Percentiles rank a stretch among this genome's conserved stretches.
phyloP scores from a whole-genome alignment of 1,284 basidiomycete species.

The Agaricales sp. region DNA sequence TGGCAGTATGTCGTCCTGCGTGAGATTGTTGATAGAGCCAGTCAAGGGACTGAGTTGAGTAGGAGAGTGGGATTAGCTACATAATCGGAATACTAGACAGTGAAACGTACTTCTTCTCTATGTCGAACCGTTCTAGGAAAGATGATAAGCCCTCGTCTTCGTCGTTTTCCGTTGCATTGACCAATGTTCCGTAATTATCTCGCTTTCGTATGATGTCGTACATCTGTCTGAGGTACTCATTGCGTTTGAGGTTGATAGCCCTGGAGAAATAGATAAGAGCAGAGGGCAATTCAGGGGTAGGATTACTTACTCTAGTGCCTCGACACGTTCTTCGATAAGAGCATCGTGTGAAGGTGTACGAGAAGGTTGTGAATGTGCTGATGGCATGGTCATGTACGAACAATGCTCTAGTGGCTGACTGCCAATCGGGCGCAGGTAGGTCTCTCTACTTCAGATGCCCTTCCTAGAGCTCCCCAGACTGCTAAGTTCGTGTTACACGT shows the following conservation, averaged over 20 bases:
- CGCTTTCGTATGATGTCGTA: conserved; percentile 1
- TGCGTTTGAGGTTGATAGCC: neutral
- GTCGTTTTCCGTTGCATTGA: neutral
- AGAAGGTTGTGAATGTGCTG: neutral
- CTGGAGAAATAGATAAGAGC: neutral
- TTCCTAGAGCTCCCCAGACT: no score
- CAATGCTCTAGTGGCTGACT: no score
- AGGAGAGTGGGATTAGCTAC: neutral
- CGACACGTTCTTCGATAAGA: neutral
- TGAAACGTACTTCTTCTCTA: neutral
- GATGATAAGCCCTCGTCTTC: neutral
- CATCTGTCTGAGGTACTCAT: neutral
- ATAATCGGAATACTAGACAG: neutral
- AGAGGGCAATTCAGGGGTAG: neutral
- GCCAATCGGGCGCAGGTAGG: no score
- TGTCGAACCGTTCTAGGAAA: neutral
- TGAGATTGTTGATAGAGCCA: neutral
- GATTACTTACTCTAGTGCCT: neutral
- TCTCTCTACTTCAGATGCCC: no score
- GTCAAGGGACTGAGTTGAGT: neutral
- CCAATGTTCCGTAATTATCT: neutral
- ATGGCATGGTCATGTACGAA: neutral
- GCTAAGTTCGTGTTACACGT: no score
- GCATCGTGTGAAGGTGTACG: neutral
- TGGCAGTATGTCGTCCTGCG: neutral